Conservation (phyloP, 495 filamentous ascomycete species). For the Lepraria neglecta region DNA sequence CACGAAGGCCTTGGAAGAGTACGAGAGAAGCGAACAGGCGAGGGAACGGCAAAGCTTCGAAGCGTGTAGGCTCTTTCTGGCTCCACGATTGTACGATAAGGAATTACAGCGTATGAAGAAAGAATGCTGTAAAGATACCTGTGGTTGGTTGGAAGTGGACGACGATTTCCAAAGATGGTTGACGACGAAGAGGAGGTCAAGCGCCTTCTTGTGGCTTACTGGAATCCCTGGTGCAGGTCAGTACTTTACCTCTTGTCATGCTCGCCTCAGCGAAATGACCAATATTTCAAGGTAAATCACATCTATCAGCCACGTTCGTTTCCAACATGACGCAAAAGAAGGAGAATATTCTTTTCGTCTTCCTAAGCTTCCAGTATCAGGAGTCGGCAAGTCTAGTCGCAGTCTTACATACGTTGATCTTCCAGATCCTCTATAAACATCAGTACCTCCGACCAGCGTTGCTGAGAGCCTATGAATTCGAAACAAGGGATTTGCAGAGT, state of each 20-base stretch:
- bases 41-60: constrained; percentile 4
- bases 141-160: constrained; percentile 1
- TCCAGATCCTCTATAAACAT: constrained; percentile 12
- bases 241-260: background rate
- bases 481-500: constrained; percentile 12
- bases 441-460: constrained; percentile 8
- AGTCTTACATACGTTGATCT: constrained; percentile 14
- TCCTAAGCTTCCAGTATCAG: constrained; percentile 9
- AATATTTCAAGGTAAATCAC: constrained; percentile 1
- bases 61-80: constrained; percentile 3
- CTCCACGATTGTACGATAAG: constrained; percentile 7
- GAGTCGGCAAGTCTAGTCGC: constrained; percentile 5
- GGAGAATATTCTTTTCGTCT: constrained; percentile 10
- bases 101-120: background rate
- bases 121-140: constrained; percentile 7
- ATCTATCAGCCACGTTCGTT: constrained; percentile 13
- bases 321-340: background rate
- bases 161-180: constrained; percentile 11
- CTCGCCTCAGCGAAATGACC: too few relatives aligned
- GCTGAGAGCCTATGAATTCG: constrained; percentile 4
- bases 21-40: background rate
- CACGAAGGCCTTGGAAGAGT: constrained; percentile 12
- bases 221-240: constrained; percentile 14
- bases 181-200: background rate
- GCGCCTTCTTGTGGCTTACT: constrained; percentile 12